A percentile compares a stretch with the other conserved stretches of the same genome.
Conservation (phyloP, 176 grass and related monocot genomes). For the Secale cereale region DNA sequence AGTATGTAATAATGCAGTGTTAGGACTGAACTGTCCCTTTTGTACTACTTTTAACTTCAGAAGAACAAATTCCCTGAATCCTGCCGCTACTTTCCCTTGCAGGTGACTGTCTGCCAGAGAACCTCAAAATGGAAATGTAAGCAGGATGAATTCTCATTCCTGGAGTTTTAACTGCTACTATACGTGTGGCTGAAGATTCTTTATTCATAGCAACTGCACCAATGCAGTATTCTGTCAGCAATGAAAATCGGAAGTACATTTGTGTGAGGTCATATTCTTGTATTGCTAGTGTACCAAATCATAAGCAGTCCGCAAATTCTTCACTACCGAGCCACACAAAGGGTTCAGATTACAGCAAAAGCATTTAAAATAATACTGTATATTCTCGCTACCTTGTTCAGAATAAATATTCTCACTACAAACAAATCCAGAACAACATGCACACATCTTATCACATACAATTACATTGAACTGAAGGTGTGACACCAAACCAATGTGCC, state of each 20-base stretch:
- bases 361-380: neutral
- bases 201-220: constrained; percentile 44
- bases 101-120: constrained; percentile 50
- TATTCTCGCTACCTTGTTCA: neutral
- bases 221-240: constrained; percentile 39
- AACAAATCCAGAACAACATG: constrained; percentile 29
- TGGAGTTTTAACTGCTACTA: constrained; percentile 27
- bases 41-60: neutral
- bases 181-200: constrained; percentile 39
- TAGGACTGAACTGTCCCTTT: neutral
- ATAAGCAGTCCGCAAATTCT: neutral
- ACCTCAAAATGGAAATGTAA: constrained; percentile 73
- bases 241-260: constrained; percentile 35
- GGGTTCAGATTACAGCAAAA: constrained; percentile 22
- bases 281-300: constrained; percentile 5
- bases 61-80: constrained; percentile 2
- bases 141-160: constrained; percentile 7
- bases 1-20: neutral
- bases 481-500: neutral
- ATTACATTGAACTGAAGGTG: constrained; percentile 18
- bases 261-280: constrained; percentile 17
- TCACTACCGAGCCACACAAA: constrained; percentile 15
- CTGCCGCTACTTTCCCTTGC: constrained; percentile 21
- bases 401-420: neutral
- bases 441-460: neutral